phyloP scores from a whole-genome alignment of 1,284 basidiomycete genomes.

The Cutaneotrichosporon mucoides region DNA sequence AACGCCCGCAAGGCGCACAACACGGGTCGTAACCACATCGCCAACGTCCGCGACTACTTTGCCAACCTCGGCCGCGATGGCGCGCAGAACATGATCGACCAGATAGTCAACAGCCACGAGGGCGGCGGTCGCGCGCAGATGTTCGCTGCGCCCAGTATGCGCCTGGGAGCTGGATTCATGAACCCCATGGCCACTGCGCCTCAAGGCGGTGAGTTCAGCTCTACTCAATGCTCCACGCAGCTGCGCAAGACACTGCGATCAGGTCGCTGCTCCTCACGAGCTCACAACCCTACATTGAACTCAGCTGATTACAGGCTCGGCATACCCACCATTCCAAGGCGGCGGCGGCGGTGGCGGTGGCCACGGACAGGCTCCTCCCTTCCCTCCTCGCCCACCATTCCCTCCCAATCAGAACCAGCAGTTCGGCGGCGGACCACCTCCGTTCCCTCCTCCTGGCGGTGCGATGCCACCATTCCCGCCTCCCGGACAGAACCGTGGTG shows the following conservation, averaged over 20 bases:
- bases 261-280: too few species aligned
- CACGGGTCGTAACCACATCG: conserved; percentile 89
- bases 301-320: conserved; percentile 5
- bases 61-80: conserved; percentile 92
- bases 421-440: conserved; percentile 51
- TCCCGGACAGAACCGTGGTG: conserved; percentile 2
- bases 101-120: conserved; percentile 88
- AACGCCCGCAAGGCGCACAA: conserved; percentile 94
- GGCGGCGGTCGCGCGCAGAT: conserved; percentile 47
- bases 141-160: conserved; percentile 68
- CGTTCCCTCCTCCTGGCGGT: conserved; percentile 20
- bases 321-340: conserved; percentile 12
- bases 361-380: conserved; percentile 67
- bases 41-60: conserved; percentile 97
- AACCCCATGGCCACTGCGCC: conserved; percentile 35
- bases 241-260: too few species aligned
- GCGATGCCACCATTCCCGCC: conserved; percentile 26
- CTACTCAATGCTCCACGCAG: too few species aligned
- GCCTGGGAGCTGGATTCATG: conserved; percentile 43
- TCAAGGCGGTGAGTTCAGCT: conserved; percentile 12
- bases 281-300: too few species aligned
- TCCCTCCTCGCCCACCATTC: conserved; percentile 62
- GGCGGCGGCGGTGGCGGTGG: conserved; percentile 12
- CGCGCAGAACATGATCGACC: conserved; percentile 93
- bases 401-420: conserved; percentile 55